A percentile compares a stretch with the other conserved stretches of the same genome.
Evolutionary conservation across 352 stramenopile genomes (phyloP).

Genomic region (Phytophthora aleatoria): DNA sequence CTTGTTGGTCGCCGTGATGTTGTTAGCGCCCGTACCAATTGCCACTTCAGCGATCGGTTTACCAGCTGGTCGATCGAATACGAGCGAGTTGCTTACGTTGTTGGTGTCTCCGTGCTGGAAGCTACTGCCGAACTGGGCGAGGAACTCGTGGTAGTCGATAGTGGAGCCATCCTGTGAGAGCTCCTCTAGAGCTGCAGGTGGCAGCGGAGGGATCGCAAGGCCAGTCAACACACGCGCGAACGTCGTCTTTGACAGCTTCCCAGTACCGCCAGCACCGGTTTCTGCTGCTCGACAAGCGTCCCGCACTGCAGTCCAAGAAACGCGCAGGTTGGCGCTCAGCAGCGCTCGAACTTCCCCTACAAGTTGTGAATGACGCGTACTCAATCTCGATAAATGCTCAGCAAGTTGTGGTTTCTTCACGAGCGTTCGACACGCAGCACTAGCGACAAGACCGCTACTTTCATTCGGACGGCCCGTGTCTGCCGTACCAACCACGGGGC

Average conservation of each 20-base stretch:
- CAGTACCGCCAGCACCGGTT: conserved; percentile 25
- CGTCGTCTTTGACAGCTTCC: conserved; percentile 39
- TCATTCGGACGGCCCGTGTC: conserved; percentile 18
- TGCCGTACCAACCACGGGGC: conserved; percentile 19
- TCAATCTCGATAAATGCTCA: conserved; percentile 54
- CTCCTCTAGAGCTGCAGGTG: conserved; percentile 25
- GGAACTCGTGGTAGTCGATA: conserved; percentile 75
- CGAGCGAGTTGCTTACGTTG: conserved; percentile 65
- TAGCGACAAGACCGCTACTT: conserved; percentile 40
- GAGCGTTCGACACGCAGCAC: conserved; percentile 38
- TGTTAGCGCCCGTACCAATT: conserved; percentile 22
- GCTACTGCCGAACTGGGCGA: conserved; percentile 59
- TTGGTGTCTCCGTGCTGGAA: conserved; percentile 76
- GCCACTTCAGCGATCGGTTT: conserved; percentile 22
- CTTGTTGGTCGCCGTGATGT: conserved; percentile 36
- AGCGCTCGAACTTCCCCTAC: conserved; percentile 51
- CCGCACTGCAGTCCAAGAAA: conserved; percentile 56
- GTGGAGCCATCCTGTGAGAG: conserved; percentile 29
- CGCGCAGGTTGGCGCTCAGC: conserved; percentile 49
- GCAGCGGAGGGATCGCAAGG: conserved; percentile 53
- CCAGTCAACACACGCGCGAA: conserved; percentile 51
- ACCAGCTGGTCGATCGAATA: conserved; percentile 36
- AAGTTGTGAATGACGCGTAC: conserved; percentile 49
- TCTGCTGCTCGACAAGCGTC: conserved; percentile 61
- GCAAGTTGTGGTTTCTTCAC: conserved; percentile 67